Percentiles rank a stretch among this genome's conserved stretches.
These are phyloP conservation scores for Aspergillus cejpii DNA, from an alignment of 2,329 filamentous ascomycete species.

Conservation along the genomic window DNA sequence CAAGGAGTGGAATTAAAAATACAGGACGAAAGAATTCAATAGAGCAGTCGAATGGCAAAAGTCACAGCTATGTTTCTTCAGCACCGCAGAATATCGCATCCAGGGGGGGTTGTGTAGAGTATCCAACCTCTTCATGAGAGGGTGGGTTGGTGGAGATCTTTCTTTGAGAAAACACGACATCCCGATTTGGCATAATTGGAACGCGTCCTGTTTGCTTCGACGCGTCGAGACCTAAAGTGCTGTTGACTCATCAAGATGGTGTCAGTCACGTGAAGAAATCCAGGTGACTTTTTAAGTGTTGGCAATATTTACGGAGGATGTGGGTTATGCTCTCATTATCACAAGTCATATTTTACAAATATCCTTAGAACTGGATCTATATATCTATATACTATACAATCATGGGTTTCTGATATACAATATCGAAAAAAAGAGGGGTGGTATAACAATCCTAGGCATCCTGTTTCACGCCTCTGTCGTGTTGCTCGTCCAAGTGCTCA, in stretches of 20 bases:
- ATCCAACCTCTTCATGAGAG: constrained; percentile 2
- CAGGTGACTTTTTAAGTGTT: not conserved
- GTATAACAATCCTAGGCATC: not conserved
- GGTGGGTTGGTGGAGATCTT: constrained; percentile 20
- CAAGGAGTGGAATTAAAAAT: constrained; percentile 7
- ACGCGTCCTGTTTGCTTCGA: constrained; percentile 19
- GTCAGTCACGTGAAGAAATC: not conserved
- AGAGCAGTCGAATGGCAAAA: not conserved
- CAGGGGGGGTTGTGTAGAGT: not conserved
- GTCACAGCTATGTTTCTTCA: not conserved
- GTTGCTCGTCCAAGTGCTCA: not conserved
- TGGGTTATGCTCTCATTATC: not conserved
- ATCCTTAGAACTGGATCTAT: not conserved
- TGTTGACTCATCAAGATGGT: constrained; percentile 16
- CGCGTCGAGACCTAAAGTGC: constrained; percentile 7
- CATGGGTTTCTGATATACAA: not conserved
- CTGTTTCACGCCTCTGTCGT: not conserved
- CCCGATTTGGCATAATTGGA: constrained; percentile 33
- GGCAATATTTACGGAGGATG: not conserved
- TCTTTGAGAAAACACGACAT: constrained; percentile 19
- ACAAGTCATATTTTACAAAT: not conserved
- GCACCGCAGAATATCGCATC: not conserved
- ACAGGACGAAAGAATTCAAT: constrained; percentile 7
- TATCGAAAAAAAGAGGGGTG: not conserved
- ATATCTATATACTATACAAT: not conserved